These are phyloP conservation scores for Isoetes taiwanensis DNA, from an alignment of 75 land plant species.

Conservation along the genomic window DNA sequence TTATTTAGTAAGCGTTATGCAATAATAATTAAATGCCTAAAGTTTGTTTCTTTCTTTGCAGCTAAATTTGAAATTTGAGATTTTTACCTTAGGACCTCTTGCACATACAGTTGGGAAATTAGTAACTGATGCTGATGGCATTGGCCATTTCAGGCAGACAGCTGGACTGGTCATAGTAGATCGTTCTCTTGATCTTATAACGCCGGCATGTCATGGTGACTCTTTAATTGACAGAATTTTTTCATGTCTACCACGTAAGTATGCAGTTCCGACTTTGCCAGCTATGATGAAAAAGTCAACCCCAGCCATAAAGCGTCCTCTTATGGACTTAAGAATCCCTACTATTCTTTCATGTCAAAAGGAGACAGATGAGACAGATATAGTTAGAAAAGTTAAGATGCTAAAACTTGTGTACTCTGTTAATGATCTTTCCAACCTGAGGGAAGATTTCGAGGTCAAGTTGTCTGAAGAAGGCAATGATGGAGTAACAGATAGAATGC, in stretches of 20 bases:
- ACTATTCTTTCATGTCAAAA: slow-evolving; percentile 39
- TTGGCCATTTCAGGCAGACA: slow-evolving; percentile 54
- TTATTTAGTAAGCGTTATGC: too few species aligned
- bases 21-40: too few species aligned
- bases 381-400: slow-evolving; percentile 8
- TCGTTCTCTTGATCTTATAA: slow-evolving; percentile 77
- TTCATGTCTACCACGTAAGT: slow-evolving; percentile 51
- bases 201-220: slow-evolving; percentile 86
- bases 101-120: slow-evolving; percentile 72
- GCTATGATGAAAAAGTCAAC: background rate
- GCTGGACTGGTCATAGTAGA: slow-evolving; percentile 83
- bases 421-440: background rate
- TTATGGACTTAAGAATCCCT: slow-evolving; percentile 53
- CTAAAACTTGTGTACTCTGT: too few species aligned
- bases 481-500: slow-evolving; percentile 14
- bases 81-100: slow-evolving; percentile 72
- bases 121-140: slow-evolving; percentile 62
- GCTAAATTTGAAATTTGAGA: slow-evolving; percentile 88
- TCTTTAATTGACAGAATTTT: slow-evolving; percentile 66
- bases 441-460: background rate
- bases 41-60: slow-evolving; percentile 26
- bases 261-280: slow-evolving; percentile 10
- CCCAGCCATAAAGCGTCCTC: slow-evolving; percentile 19
- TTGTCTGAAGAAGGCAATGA: background rate
- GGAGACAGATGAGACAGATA: slow-evolving; percentile 23